Evolutionary conservation across 2,329 filamentous ascomycete species (phyloP).

Genomic region (Fonsecaea pugnacius): DNA sequence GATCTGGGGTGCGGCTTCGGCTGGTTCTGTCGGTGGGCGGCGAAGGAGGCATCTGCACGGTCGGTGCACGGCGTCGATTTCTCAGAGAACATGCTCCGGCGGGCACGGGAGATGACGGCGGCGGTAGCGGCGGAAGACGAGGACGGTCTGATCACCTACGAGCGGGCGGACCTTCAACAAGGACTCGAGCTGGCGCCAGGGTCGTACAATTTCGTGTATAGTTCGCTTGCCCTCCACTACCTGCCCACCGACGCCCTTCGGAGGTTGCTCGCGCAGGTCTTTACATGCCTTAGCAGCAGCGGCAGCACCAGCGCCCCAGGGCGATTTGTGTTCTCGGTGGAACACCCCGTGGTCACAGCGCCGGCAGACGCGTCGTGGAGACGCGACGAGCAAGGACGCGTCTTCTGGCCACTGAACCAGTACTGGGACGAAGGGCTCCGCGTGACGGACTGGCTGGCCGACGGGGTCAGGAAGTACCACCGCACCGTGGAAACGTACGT

Average conservation of each 20-base stretch:
- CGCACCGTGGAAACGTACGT: conserved; percentile 52
- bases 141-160: conserved; percentile 7
- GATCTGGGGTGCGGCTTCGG: conserved; percentile 65
- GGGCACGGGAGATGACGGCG: conserved; percentile 45
- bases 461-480: conserved; percentile 54
- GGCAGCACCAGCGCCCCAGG: conserved; percentile 31
- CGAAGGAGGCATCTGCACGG: conserved; percentile 52
- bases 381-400: conserved; percentile 40
- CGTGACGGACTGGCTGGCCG: conserved; percentile 50
- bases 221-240: conserved; percentile 51
- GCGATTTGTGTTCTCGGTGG: conserved; percentile 52
- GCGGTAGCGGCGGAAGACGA: not conserved
- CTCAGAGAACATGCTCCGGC: conserved; percentile 59
- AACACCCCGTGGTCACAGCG: conserved; percentile 55
- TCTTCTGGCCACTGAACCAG: conserved; percentile 49
- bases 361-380: conserved; percentile 44
- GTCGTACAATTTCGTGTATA: conserved; percentile 48
- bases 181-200: not conserved
- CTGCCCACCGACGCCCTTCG: conserved; percentile 40
- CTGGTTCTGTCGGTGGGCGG: conserved; percentile 59
- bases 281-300: conserved; percentile 42
- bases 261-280: conserved; percentile 42
- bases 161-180: conserved; percentile 16
- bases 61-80: conserved; percentile 58
- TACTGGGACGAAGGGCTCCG: conserved; percentile 52